Base-by-base conservation (phyloP, 257 asterid genomes). In the Salvia splendens region DNA sequence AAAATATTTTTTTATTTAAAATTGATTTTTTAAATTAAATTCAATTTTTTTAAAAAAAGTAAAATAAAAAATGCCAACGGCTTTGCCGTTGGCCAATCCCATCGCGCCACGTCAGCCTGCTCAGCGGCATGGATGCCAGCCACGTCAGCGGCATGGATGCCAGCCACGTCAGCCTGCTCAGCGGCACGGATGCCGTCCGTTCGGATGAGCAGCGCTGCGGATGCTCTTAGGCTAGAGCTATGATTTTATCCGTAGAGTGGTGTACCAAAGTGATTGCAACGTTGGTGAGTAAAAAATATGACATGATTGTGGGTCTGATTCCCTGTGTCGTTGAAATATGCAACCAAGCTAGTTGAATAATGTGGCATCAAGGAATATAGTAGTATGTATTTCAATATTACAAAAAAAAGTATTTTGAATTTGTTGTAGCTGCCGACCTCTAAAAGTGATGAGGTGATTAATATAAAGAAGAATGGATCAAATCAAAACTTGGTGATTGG, bases 381-480 rank as follows among this genome's bases (percentile, higher is more conserved):
- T n/a, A n/a, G 32, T 35, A 48, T 48, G 16, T 49, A 8, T 33
- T 24, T 24, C 30, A 24, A 24, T 24, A 24, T 24, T 0, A 24
- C 30, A 24, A 24, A 24, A 24, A 20, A 24, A 24, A 24, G 30
- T 24, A 24, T 24, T 24, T 24, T 24, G 30, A 24, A 24, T 24
- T 24, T 24, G 30, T 49, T 5, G 61, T 47, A 50, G 77, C 54
- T 30, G 79, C 82, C 81, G 81, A 69, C 84, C 79, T 69, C 36
- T 47, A 32, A 77, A 49, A 77, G 80, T 63, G 78, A 73, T 48
- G 67, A 38, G 72, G 16, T 17, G 42, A 30, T 52, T 67, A 41
- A 61, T 60, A 8, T 57, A 61, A 4, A 45, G 5, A 33, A 24
- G 30, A 24, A 24, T 24, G 30, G 30, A 24, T 0, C 30, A 24